Evolutionary conservation across 371 early-diverging fungal species (phyloP).

Genomic region (Mucor lusitanicus): DNA sequence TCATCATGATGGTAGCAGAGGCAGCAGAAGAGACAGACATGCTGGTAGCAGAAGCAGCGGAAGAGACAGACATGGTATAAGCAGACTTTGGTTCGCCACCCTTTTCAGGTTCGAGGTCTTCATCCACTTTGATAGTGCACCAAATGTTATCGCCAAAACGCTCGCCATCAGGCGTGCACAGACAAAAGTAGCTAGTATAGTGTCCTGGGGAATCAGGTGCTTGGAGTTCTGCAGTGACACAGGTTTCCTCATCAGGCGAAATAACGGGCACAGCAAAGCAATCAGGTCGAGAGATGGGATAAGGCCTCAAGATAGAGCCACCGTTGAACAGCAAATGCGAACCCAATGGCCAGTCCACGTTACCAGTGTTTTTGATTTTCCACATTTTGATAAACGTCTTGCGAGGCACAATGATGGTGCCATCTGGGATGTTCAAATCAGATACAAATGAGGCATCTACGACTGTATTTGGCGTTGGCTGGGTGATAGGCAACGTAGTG

Average conservation of each 20-base stretch:
- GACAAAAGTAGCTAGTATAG: conserved; percentile 65
- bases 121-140: conserved; percentile 61
- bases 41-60: not conserved
- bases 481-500: not conserved
- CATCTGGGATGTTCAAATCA: conserved; percentile 71
- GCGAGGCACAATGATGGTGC: conserved; percentile 45
- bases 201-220: conserved; percentile 66
- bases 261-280: conserved; percentile 49
- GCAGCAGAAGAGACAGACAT: not conserved
- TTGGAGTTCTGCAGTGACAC: conserved; percentile 63
- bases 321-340: conserved; percentile 57
- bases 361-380: conserved; percentile 70
- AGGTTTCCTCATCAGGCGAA: conserved; percentile 52
- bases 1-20: not conserved
- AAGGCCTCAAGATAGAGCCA: conserved; percentile 46
- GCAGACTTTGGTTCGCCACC: not conserved
- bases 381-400: conserved; percentile 55
- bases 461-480: not conserved
- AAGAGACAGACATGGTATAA: not conserved
- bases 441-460: conserved; percentile 57
- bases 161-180: conserved; percentile 58
- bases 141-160: conserved; percentile 70
- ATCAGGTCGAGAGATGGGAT: conserved; percentile 29
- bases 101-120: conserved; percentile 12
- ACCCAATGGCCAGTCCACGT: conserved; percentile 62